phyloP scores from a whole-genome alignment of 1,284 basidiomycete species.

The Retiboletus flavoniger region DNA sequence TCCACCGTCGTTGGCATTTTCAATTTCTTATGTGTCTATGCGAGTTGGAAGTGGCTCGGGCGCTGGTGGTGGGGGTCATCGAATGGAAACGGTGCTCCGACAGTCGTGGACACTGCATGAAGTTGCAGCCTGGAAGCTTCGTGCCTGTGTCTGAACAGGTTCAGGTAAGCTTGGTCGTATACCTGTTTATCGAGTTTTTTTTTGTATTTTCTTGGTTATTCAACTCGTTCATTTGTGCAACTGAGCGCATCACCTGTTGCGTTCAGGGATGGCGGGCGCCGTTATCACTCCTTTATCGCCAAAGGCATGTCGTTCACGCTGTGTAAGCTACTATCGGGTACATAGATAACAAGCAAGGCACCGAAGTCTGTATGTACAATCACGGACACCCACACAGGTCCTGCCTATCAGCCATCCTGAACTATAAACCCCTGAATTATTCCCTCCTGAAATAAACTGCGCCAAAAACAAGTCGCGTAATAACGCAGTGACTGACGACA shows the following conservation, averaged over 20 bases:
- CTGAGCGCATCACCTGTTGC: neutral
- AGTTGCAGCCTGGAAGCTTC: neutral
- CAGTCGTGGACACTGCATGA: conserved; percentile 17
- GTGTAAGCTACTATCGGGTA: neutral
- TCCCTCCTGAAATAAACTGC: neutral
- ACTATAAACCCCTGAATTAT: too few relatives aligned
- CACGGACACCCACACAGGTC: too few relatives aligned
- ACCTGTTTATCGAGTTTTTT: neutral
- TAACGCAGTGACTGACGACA: neutral
- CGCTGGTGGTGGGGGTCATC: conserved; percentile 23
- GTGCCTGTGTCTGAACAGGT: too few relatives aligned
- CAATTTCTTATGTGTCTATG: conserved; percentile 63
- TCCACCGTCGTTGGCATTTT: conserved; percentile 62
- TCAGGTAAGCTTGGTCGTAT: conserved; percentile 1
- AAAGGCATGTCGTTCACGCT: neutral
- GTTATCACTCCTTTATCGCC: neutral
- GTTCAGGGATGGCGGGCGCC: neutral
- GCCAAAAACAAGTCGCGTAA: neutral
- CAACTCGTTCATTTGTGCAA: neutral
- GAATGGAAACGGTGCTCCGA: conserved; percentile 7
- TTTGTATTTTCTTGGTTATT: neutral
- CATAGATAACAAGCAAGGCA: neutral
- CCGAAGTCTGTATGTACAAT: neutral
- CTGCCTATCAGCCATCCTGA: too few relatives aligned
- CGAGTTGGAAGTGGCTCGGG: conserved; percentile 55